Evolutionary conservation across 371 early-diverging fungal species (phyloP), one percentile per base, ranked within the genome.

Genomic region (Mortierella sp.): DNA sequence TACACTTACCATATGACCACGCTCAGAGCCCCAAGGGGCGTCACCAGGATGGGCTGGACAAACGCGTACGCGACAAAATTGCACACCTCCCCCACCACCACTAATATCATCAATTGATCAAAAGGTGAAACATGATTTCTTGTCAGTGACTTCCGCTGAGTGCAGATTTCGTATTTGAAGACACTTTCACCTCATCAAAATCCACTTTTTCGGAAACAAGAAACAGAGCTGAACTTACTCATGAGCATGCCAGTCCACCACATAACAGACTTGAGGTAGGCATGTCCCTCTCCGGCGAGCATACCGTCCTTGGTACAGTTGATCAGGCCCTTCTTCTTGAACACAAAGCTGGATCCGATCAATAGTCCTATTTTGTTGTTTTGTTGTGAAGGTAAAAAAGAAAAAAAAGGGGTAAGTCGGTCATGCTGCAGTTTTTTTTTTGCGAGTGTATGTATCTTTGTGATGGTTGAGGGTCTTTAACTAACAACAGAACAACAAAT

Each of bases 21-120:
- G 82, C 95, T 95, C 35, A 98, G 88, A 3, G 98, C 98, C 46
- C 99, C 99, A 49, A 99, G 87, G 12, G 99, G 98, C 12, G 99
- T 98, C 7, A 99, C 97, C 58, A 98, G 84, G 70, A 99, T 97
- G 6, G 98, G 98, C 38, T 97, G 98, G 29, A 98, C 97, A 89
- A 95, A 98, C 29, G 97, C 94, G 87, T 98, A 99, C 6, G 98
- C 99, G 27, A 96, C 94, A 91, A 99, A 98, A 88, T 99, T 99
- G 83, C 96, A 95, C 27, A 96, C 83, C 88, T 99, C 99, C 18
- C 99, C 99, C 43, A 96, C 82, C 72, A 91, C 89, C 94, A 94
- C 94, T 94, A 10, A 41, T 43, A 43, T 21, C 58, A 68, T 10
- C 32, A 35, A 32, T 60, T 10, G 29, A 27, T n/a, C n/a, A 58